Evolutionary conservation across 2,329 filamentous ascomycete species (phyloP), one percentile per base, ranked within the genome.

Genomic region (Alternaria consortialis): DNA sequence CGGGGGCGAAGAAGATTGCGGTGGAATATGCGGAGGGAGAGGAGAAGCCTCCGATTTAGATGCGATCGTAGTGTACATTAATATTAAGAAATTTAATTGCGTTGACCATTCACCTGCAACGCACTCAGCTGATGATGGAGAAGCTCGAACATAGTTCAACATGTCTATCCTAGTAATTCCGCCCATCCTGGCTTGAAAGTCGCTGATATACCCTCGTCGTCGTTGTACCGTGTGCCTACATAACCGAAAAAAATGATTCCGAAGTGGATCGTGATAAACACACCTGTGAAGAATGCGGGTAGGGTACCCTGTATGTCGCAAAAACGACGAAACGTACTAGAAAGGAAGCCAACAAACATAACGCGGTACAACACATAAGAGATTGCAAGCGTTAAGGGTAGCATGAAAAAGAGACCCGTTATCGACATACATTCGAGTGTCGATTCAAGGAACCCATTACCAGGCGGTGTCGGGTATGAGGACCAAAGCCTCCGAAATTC

Each of bases 1-100:
- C 50, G 3, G 57, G 53, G 4, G 59, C 64, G 25, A 62, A 59
- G 25, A 56, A 53, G 52, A 58, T 66, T 48, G 64, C 64, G 0
- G 58, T 61, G 44, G 59, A 67, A n/a, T 67, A 67, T 36, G 27
- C 25, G 11, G 42, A 47, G 52, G 64, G 57, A 1, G 62, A 66
- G 23, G 34, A 40, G 46, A 66, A 58, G 47, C 56, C 64, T 4
- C 58, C 46, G 4, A 54, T 62, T 17, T 62, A 48, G 17, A 3
- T 36, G 11, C 20, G 20, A 20, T 20, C 20, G 20, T 20, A 2
- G 20, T 20, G 20, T 20, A 20, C 20, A 20, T 20, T 20, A 20
- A 20, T 2, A 20, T 20, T 20, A 20, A 20, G 20, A 20, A 20
- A 20, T 20, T 20, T 20, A 20, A 20, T 20, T 20, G 20, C 20